Evolutionary conservation across 306 rosid species (phyloP), one percentile per base, ranked within the genome.

Genomic region (Vigna trinervia): DNA sequence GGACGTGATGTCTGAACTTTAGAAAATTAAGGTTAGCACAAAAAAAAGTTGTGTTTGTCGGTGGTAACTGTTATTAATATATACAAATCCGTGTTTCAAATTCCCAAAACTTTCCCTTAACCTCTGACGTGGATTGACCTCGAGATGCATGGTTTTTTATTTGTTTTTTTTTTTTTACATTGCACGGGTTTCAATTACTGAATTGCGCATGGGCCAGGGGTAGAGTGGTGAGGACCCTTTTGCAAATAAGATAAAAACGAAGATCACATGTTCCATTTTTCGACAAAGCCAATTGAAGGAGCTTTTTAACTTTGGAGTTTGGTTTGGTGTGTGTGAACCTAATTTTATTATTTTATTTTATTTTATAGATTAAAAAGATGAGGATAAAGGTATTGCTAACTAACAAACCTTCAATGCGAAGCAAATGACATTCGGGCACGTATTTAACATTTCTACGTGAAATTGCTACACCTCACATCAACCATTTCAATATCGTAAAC

Each of bases 181-280:
- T 48, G 52, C 52, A 8, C 5, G 30, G 9, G 74, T 70, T 17
- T 70, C 43, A 50, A 69, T 14, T 48, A 48, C 74, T 47, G 23
- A 46, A 46, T 12, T 67, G 57, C 57, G 72, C 57, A 46, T 68
- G 48, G 28, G 46, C 10, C 46, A 41, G 46, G 12, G 39, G 48
- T 23, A 4, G 64, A 9, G 0, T 30, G 22, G 51, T 15, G 71
- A 60, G 73, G 83, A 12, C 74, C 83, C 41, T 43, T 62, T 57
- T 72, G 56, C 76, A 34, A 72, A 26, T 32, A 46, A 58, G n/a
- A 74, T 69, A 65, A 77, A 41, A 71, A 64, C 57, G 41, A 19
- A 71, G 54, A 65, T 50, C 76, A 76, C 79, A 20, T 80, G 79
- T 57, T 52, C n/a, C 50, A 39, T 72, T 77, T 50, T 67, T 82